Percentiles rank a stretch among this genome's conserved stretches.
These are phyloP conservation scores for Aspergillus ibericus DNA, from an alignment of 2,329 filamentous ascomycete genomes.

Conservation along the genomic window DNA sequence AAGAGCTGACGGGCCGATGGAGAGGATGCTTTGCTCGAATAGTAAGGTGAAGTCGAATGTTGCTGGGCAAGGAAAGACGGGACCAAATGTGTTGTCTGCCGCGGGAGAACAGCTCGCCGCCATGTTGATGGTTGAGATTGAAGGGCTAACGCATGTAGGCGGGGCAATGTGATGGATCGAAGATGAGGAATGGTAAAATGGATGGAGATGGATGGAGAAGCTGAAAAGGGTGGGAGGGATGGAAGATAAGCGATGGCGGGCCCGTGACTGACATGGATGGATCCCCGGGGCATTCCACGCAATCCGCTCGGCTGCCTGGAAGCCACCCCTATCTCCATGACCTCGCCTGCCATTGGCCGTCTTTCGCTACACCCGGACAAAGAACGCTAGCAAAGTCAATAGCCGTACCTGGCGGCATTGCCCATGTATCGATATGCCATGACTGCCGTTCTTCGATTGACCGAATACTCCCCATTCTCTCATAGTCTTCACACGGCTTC, in stretches of 20 bases:
- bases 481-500: no score
- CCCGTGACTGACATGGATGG: neutral
- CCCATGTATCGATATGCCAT: no score
- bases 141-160: neutral
- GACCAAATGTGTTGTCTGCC: neutral
- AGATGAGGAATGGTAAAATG: neutral
- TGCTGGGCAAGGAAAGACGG: neutral
- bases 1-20: conserved; percentile 1
- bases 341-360: no score
- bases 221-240: neutral
- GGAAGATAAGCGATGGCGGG: neutral
- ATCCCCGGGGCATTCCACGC: neutral
- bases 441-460: no score
- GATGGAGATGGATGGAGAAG: neutral
- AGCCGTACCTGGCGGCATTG: no score
- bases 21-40: conserved; percentile 12
- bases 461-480: no score
- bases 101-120: neutral
- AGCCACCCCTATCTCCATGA: no score
- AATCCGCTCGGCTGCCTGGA: neutral
- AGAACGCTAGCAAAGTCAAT: no score
- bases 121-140: neutral
- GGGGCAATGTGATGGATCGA: neutral
- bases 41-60: conserved; percentile 9
- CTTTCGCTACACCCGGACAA: no score